These are phyloP conservation scores for Clohesyomyces aquaticus DNA, from an alignment of 495 filamentous ascomycete genomes.

Conservation along the genomic window DNA sequence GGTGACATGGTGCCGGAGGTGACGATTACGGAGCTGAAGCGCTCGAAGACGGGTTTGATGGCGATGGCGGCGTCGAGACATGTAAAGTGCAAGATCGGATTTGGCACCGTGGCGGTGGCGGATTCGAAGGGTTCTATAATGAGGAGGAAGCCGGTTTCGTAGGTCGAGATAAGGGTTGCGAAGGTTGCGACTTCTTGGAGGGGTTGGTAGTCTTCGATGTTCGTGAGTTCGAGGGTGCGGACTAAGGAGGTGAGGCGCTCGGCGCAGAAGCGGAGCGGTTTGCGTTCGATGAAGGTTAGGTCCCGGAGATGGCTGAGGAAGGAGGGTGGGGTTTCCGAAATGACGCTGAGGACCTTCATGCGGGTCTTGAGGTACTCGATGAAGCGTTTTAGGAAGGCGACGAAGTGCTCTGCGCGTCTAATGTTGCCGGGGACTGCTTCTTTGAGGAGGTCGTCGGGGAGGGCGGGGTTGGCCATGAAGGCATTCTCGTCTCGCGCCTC, in stretches of 20 bases:
- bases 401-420: slow-evolving; percentile 92
- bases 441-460: slow-evolving; percentile 81
- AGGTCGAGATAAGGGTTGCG: slow-evolving; percentile 95
- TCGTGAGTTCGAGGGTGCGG: slow-evolving; percentile 91
- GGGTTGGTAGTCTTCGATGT: slow-evolving; percentile 96
- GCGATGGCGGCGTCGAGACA: slow-evolving; percentile 98
- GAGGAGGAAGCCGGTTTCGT: slow-evolving; percentile 94
- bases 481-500: slow-evolving; percentile 88
- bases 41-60: slow-evolving; percentile 96
- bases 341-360: slow-evolving; percentile 97
- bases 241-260: slow-evolving; percentile 95
- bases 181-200: slow-evolving; percentile 98
- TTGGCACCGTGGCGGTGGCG: slow-evolving; percentile 92
- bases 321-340: slow-evolving; percentile 92
- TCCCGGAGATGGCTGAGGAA: slow-evolving; percentile 94
- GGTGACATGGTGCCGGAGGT: slow-evolving; percentile 97
- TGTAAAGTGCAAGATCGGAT: slow-evolving; percentile 93
- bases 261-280: slow-evolving; percentile 92
- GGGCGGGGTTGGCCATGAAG: slow-evolving; percentile 92
- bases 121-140: slow-evolving; percentile 97
- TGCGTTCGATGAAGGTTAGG: slow-evolving; percentile 95
- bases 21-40: slow-evolving; percentile 97
- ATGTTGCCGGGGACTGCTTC: slow-evolving; percentile 98
- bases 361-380: slow-evolving; percentile 98
- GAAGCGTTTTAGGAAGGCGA: slow-evolving; percentile 92